phyloP scores from a whole-genome alignment of 208 protist species.

The Leishmania martiniquensis region DNA sequence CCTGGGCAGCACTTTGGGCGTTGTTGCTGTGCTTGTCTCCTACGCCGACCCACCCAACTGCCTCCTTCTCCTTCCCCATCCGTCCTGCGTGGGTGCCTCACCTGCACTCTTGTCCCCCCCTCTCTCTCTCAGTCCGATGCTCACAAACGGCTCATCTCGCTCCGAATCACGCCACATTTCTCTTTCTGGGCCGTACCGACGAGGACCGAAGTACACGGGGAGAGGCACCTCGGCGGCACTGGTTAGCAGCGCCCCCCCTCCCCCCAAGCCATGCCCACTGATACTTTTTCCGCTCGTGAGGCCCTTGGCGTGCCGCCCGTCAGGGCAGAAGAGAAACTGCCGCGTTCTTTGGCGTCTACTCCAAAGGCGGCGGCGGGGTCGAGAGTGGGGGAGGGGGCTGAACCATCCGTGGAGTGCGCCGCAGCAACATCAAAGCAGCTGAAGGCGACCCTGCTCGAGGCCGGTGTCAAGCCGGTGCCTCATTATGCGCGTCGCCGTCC shows the following conservation, averaged over 20 bases:
- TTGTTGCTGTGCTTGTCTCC: neutral
- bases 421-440: neutral
- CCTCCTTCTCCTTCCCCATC: neutral
- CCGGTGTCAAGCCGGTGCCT: neutral
- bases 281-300: neutral
- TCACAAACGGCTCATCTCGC: neutral
- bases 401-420: neutral
- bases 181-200: neutral
- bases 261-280: neutral
- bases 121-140: neutral
- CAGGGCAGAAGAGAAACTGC: neutral
- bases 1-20: neutral
- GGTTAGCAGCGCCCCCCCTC: too few relatives aligned
- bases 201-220: neutral
- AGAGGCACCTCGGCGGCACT: neutral
- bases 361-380: constrained; percentile 4
- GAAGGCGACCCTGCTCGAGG: neutral
- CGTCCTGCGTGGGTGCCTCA: neutral
- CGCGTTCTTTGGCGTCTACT: neutral
- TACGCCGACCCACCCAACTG: neutral
- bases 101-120: neutral
- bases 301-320: neutral
- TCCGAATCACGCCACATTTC: neutral
- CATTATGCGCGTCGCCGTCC: neutral
- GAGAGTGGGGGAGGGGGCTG: neutral